Evolutionary conservation across 2,329 filamentous ascomycete genomes (phyloP), one percentile per base, ranked within the genome.

Genomic region (Sclerotinia spermophila): DNA sequence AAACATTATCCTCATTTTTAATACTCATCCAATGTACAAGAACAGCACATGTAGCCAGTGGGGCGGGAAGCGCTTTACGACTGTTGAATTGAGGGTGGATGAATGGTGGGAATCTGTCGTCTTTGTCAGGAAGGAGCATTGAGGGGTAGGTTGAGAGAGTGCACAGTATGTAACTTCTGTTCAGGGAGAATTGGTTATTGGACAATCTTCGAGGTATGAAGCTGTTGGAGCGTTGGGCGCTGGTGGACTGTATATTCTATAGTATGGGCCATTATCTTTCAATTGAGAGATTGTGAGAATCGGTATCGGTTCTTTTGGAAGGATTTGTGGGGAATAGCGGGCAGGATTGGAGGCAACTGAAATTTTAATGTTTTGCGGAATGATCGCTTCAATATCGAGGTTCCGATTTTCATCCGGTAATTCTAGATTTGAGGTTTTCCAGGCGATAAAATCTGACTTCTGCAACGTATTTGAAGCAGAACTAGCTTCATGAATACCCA

Each of bases 81-180:
- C 15, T 24, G 19, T 21, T 53, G 42, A 30, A 66, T 27, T 66
- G 21, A n/a, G 69, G 69, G 44, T 75, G 74, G 6, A 76, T 75
- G 55, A 75, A 76, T 3, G 74, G 72, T 13, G 75, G 74, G 4
- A 66, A 53, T 3, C 21, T 17, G 21, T 60, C 58, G 17, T 33
- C 30, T 21, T 59, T 68, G 5, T 24, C 27, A 2, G 69, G 55
- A 21, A 75, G 58, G n/a, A 76, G 62, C 75, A 75, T 75, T 15
- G 27, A 35, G 33, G 74, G 73, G 61, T 75, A 76, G 40, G 72
- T 71, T 11, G 70, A 60, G 0, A 76, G 53, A 3, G 69, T 67
- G 17, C 71, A 75, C 35, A 75, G 5, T 4, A 76, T 44, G 51
- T 67, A 75, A 6, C 51, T 73, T 51, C 65, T 72, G 58, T 71